A percentile compares a stretch with the other conserved stretches of the same genome.
phyloP scores from a whole-genome alignment of 163 green algal species.

The Scenedesmus sp. region DNA sequence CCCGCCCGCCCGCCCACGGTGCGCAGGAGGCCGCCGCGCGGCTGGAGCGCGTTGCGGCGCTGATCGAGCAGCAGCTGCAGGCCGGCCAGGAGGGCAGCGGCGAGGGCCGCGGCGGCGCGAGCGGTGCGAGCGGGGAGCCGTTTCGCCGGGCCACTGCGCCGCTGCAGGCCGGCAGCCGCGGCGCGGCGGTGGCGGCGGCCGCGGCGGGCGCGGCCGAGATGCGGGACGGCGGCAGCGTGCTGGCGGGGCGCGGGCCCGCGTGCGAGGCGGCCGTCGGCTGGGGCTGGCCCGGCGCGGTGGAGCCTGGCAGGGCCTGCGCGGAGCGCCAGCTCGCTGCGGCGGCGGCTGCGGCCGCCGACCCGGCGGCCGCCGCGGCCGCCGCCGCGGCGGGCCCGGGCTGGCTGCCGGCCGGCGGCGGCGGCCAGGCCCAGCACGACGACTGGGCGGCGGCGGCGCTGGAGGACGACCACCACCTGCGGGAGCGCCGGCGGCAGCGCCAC shows the following conservation, averaged over 20 bases:
- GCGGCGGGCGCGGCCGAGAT: conserved; percentile 20
- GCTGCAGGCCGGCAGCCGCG: neutral
- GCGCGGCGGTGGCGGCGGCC: neutral
- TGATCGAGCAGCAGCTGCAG: conserved; percentile 31
- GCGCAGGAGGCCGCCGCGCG: conserved; percentile 20
- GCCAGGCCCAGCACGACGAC: neutral
- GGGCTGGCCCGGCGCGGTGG: neutral
- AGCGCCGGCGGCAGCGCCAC: conserved; percentile 17
- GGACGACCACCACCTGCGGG: conserved; percentile 15
- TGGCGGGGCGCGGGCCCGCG: neutral
- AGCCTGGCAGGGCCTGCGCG: neutral
- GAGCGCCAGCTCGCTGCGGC: neutral
- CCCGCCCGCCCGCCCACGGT: neutral
- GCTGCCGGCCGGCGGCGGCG: neutral
- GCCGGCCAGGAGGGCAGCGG: no score
- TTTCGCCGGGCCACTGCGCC: neutral
- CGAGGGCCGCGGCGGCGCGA: neutral
- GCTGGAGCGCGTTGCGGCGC: neutral
- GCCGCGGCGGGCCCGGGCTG: neutral
- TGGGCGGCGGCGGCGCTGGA: conserved; percentile 21
- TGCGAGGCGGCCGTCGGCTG: neutral
- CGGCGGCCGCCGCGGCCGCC: neutral
- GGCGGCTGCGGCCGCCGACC: neutral
- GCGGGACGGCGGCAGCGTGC: neutral
- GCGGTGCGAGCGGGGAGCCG: conserved; percentile 4